Conservation (phyloP, 176 grass and related monocot genomes). For the Cymbopogon citratus region DNA sequence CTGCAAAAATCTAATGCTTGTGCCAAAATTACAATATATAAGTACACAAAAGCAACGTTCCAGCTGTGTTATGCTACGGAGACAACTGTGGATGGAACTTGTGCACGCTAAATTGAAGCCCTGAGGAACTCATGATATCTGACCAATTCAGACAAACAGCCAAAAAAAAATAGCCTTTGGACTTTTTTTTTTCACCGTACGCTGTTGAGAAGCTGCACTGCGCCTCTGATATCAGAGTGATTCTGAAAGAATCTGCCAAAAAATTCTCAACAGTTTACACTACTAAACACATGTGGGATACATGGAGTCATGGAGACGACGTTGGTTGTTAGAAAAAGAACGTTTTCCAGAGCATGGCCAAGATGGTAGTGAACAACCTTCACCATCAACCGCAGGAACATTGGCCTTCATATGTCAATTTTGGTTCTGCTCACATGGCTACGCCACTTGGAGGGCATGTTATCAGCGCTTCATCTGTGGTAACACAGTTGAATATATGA, state of each 20-base stretch:
- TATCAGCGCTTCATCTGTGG: background rate
- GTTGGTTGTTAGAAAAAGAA: background rate
- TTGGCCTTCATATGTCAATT: background rate
- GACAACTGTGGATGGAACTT: background rate
- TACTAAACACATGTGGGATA: background rate
- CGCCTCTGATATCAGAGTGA: background rate
- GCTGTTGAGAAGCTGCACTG: background rate
- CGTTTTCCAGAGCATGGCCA: background rate
- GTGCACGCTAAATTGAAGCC: background rate
- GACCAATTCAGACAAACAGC: background rate
- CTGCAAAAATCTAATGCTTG: background rate
- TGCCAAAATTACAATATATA: slow-evolving; percentile 14
- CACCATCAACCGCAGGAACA: background rate
- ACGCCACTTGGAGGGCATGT: background rate
- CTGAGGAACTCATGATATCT: background rate
- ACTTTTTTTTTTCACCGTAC: background rate
- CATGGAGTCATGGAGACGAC: background rate
- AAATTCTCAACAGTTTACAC: background rate
- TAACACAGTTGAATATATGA: background rate
- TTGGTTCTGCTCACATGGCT: background rate
- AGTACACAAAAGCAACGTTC: slow-evolving; percentile 1
- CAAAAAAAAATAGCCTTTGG: background rate
- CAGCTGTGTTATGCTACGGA: background rate
- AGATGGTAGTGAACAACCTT: background rate
- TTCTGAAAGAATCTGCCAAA: background rate